These are phyloP conservation scores for Exsudoporus frostii DNA, from an alignment of 768 basidiomycete species.

Conservation along the genomic window DNA sequence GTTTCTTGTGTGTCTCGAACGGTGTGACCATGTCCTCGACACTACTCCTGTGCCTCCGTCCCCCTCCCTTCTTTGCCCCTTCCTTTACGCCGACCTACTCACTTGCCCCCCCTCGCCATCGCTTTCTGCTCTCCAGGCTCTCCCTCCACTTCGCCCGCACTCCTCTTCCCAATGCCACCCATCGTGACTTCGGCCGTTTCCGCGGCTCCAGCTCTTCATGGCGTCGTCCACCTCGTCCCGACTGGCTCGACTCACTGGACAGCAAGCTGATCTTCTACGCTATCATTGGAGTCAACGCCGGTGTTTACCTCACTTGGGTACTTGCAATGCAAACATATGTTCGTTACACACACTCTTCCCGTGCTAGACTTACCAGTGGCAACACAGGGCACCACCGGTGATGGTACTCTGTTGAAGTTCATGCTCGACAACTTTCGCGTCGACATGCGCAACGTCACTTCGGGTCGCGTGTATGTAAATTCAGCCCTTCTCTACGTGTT, in stretches of 20 bases:
- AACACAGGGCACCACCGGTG: constrained; percentile 38
- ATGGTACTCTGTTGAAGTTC: constrained; percentile 38
- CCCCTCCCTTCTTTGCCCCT: neutral
- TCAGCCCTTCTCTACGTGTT: neutral
- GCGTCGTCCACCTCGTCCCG: constrained; percentile 28
- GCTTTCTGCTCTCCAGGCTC: neutral
- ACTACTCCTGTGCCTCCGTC: constrained; percentile 12
- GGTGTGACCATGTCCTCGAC: neutral
- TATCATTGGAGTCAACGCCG: constrained; percentile 61
- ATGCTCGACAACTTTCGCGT: constrained; percentile 64
- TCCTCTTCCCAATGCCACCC: constrained; percentile 18
- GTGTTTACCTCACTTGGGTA: constrained; percentile 60
- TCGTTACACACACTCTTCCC: constrained; percentile 25
- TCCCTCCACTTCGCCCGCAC: constrained; percentile 19
- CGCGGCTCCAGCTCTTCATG: constrained; percentile 19
- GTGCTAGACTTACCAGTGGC: neutral
- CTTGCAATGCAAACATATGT: constrained; percentile 34
- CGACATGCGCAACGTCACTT: constrained; percentile 55
- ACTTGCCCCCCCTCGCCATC: neutral
- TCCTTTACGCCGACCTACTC: neutral
- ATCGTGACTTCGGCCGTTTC: constrained; percentile 13
- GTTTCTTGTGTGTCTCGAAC: constrained; percentile 7
- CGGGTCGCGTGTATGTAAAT: constrained; percentile 60
- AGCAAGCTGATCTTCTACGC: constrained; percentile 53
- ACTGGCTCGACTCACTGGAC: constrained; percentile 52